Conservation (phyloP, 2,329 filamentous ascomycete genomes). For the Fusarium drepaniforme region DNA sequence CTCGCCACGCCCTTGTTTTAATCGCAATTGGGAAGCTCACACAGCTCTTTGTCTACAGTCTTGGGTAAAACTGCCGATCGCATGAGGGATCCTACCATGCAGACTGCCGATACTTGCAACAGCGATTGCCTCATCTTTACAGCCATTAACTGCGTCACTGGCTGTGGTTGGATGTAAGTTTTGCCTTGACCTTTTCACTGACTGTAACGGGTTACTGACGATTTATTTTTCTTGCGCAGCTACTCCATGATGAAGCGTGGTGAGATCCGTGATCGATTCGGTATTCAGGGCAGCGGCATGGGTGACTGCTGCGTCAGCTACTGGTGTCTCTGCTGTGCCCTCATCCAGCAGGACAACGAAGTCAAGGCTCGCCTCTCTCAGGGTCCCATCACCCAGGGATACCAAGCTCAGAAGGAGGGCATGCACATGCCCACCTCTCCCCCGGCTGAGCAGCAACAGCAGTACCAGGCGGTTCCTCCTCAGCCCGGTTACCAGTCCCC, state of each 20-base stretch:
- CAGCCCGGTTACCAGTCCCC: slow-evolving; percentile 34
- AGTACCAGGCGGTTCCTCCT: slow-evolving; percentile 18
- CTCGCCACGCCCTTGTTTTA: not conserved
- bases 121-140: slow-evolving; percentile 57
- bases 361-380: slow-evolving; percentile 48
- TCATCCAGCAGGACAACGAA: slow-evolving; percentile 71
- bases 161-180: slow-evolving; percentile 59
- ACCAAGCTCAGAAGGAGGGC: slow-evolving; percentile 52
- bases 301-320: slow-evolving; percentile 65
- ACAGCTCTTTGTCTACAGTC: slow-evolving; percentile 47
- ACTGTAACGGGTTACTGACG: slow-evolving; percentile 4
- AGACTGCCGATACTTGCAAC: slow-evolving; percentile 54
- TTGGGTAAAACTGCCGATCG: slow-evolving; percentile 59
- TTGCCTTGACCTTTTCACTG: not conserved
- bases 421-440: slow-evolving; percentile 51
- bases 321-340: slow-evolving; percentile 68
- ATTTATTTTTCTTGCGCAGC: slow-evolving; percentile 36
- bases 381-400: slow-evolving; percentile 49
- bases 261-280: slow-evolving; percentile 65
- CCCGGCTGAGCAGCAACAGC: slow-evolving; percentile 27
- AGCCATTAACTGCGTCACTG: slow-evolving; percentile 53
- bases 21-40: slow-evolving; percentile 18
- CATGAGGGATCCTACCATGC: slow-evolving; percentile 57
- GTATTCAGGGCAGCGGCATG: slow-evolving; percentile 62
- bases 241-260: slow-evolving; percentile 65